Evolutionary conservation across 129 eudicot species (phyloP).

Genomic region (Erigeron canadensis): DNA sequence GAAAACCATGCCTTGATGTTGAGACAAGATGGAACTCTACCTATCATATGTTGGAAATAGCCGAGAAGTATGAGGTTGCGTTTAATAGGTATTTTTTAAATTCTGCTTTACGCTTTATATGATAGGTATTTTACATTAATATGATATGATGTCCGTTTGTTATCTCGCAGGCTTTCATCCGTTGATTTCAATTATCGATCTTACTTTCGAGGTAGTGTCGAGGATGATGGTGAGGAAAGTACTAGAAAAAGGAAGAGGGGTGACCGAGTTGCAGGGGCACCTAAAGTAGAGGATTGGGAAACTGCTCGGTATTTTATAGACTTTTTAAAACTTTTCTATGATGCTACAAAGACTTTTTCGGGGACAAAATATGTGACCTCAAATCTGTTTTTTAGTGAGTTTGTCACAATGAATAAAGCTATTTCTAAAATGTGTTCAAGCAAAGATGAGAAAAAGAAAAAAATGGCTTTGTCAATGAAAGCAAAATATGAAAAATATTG

Average conservation of each 20-base stretch:
- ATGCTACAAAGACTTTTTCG: constrained; percentile 13
- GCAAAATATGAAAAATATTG: constrained; percentile 28
- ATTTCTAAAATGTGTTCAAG: neutral
- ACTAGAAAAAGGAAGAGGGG: neutral
- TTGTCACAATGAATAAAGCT: neutral
- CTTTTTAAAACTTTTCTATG: constrained; percentile 12
- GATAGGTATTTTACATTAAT: too few relatives aligned
- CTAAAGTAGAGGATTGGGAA: neutral
- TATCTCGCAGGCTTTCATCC: neutral
- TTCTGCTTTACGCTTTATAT: too few relatives aligned
- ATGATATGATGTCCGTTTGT: too few relatives aligned
- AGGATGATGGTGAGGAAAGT: neutral
- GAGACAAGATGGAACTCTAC: constrained; percentile 12
- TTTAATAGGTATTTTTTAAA: neutral
- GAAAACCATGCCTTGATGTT: neutral
- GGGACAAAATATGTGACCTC: constrained; percentile 25
- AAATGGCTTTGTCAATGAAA: constrained; percentile 16
- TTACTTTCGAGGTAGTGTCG: neutral
- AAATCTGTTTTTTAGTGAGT: neutral
- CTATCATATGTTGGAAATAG: neutral
- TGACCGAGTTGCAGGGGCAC: neutral
- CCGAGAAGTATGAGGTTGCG: neutral
- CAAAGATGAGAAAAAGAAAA: neutral
- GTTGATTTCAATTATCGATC: neutral
- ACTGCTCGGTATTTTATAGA: neutral